These are phyloP conservation scores for Cryptococcus hybrid DNA, from an alignment of 1,284 basidiomycete species.

Conservation along the genomic window DNA sequence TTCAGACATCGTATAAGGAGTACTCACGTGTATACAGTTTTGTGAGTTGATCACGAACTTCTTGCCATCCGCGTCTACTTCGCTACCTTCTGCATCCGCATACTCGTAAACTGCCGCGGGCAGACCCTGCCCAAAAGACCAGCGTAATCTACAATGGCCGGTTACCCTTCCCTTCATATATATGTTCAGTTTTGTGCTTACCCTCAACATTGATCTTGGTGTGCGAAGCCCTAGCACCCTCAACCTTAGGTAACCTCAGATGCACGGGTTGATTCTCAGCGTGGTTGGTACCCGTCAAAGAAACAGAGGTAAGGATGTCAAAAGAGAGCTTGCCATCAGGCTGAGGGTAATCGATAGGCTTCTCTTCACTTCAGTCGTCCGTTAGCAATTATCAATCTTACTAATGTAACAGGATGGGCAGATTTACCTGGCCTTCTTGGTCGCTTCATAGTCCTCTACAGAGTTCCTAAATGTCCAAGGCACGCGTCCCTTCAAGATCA, in stretches of 20 bases:
- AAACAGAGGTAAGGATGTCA: constrained; percentile 86
- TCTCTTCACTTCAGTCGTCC: constrained; percentile 54
- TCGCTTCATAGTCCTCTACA: constrained; percentile 68
- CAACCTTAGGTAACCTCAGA: constrained; percentile 62
- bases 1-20: constrained; percentile 2
- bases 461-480: constrained; percentile 90
- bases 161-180: background rate
- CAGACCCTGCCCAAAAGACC: constrained; percentile 86
- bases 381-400: background rate
- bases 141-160: constrained; percentile 59
- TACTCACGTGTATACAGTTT: constrained; percentile 53
- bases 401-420: background rate
- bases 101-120: constrained; percentile 97
- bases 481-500: constrained; percentile 79
- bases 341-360: constrained; percentile 85
- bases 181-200: background rate
- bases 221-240: constrained; percentile 61
- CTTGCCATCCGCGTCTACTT: constrained; percentile 65
- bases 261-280: constrained; percentile 94
- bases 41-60: constrained; percentile 97
- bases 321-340: constrained; percentile 91
- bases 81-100: constrained; percentile 61
- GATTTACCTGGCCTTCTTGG: constrained; percentile 60
- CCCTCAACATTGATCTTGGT: constrained; percentile 68
- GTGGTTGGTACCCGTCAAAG: constrained; percentile 94